A percentile compares a stretch with the other conserved stretches of the same genome.
These are phyloP conservation scores for Mortierella sp. DNA, from an alignment of 371 early-diverging fungal genomes.

Conservation along the genomic window DNA sequence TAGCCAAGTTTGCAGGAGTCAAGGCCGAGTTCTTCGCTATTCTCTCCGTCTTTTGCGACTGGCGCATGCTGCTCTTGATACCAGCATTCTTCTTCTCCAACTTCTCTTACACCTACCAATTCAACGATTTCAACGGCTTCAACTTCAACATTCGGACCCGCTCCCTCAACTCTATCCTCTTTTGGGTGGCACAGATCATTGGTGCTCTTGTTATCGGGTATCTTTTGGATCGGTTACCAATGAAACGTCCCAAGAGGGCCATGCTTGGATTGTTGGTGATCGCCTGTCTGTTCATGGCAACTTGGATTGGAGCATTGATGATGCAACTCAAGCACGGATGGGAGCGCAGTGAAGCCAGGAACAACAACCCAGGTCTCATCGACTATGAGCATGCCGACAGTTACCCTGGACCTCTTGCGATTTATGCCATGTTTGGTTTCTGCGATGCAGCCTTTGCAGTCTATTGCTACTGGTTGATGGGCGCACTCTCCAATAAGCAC, in stretches of 20 bases:
- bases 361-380: slow-evolving; percentile 12
- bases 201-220: slow-evolving; percentile 68
- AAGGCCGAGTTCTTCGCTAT: slow-evolving; percentile 66
- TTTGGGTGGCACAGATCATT: slow-evolving; percentile 79
- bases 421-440: slow-evolving; percentile 76
- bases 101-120: slow-evolving; percentile 83
- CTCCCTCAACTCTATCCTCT: slow-evolving; percentile 74
- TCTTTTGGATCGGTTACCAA: slow-evolving; percentile 62
- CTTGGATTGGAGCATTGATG: slow-evolving; percentile 76
- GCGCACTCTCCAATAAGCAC: slow-evolving; percentile 79
- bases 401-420: slow-evolving; percentile 64
- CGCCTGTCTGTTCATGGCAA: slow-evolving; percentile 63
- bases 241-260: slow-evolving; percentile 65
- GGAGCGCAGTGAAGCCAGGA: slow-evolving; percentile 8
- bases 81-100: slow-evolving; percentile 82
- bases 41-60: slow-evolving; percentile 72
- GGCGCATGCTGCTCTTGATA: slow-evolving; percentile 68
- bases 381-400: slow-evolving; percentile 54
- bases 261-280: slow-evolving; percentile 60
- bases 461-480: slow-evolving; percentile 76
- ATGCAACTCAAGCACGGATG: slow-evolving; percentile 65
- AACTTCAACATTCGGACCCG: slow-evolving; percentile 75
- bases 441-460: slow-evolving; percentile 77
- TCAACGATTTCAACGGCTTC: slow-evolving; percentile 63
- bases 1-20: slow-evolving; percentile 63